phyloP scores from a whole-genome alignment of 1,284 basidiomycete genomes.

The Apiotrichum veenhuisii region DNA sequence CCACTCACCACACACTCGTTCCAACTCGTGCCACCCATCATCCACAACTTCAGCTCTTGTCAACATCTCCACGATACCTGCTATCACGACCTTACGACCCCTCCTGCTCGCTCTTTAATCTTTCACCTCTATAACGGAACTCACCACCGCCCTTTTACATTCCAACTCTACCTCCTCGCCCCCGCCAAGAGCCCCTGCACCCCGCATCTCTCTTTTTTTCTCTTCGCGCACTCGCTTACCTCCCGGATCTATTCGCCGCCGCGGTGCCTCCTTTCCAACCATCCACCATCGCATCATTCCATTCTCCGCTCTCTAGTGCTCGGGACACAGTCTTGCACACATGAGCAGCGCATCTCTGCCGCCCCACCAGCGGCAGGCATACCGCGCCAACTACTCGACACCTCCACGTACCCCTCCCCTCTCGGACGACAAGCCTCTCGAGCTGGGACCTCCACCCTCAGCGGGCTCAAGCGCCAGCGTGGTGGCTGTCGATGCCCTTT shows the following conservation, averaged over 20 bases:
- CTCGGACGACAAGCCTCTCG: constrained; percentile 2
- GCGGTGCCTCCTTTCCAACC: not conserved
- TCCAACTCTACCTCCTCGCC: too few species aligned
- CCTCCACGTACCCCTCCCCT: constrained; percentile 1
- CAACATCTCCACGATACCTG: too few species aligned
- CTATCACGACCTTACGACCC: not conserved
- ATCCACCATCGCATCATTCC: not conserved
- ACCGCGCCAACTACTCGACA: not conserved
- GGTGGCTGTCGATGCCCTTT: constrained; percentile 9
- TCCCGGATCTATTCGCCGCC: not conserved
- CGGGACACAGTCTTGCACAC: too few species aligned
- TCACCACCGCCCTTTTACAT: too few species aligned
- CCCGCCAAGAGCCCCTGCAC: too few species aligned
- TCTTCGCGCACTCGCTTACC: too few species aligned
- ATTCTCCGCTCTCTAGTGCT: too few species aligned
- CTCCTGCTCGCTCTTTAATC: not conserved
- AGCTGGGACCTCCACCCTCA: constrained; percentile 11
- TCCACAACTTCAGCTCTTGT: too few species aligned
- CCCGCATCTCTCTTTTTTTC: too few species aligned
- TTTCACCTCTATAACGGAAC: too few species aligned
- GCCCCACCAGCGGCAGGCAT: constrained; percentile 5
- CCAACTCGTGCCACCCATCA: too few species aligned
- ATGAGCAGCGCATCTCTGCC: constrained; percentile 8
- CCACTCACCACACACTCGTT: too few species aligned
- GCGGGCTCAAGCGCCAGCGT: constrained; percentile 17